Percentiles rank a stretch among this genome's conserved stretches.
phyloP scores from a whole-genome alignment of 2,329 filamentous ascomycete genomes.

The Podosphaera fusca region DNA sequence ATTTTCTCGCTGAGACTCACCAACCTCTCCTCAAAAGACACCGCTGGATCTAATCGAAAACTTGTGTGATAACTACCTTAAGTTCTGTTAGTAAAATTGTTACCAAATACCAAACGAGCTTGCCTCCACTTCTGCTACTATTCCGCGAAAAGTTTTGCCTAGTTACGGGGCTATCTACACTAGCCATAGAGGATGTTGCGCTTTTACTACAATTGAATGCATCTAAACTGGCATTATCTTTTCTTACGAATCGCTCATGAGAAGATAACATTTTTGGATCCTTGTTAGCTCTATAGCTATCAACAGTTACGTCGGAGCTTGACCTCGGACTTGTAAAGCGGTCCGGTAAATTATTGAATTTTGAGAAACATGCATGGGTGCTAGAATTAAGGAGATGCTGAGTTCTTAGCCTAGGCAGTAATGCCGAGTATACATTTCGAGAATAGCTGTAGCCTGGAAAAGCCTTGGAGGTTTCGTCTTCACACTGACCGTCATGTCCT shows the following conservation, averaged over 20 bases:
- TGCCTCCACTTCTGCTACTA: slow-evolving; percentile 11
- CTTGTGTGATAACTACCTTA: slow-evolving; percentile 13
- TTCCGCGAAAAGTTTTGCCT: slow-evolving; percentile 9
- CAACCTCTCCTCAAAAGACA: slow-evolving; percentile 12
- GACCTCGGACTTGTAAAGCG: slow-evolving; percentile 32
- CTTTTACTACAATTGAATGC: slow-evolving; percentile 25
- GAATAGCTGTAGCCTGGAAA: slow-evolving; percentile 6
- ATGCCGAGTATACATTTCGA: slow-evolving; percentile 4
- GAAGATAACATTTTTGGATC: slow-evolving; percentile 21
- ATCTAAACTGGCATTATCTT: slow-evolving; percentile 22
- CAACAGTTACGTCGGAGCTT: slow-evolving; percentile 18
- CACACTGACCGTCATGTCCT: slow-evolving; percentile 5
- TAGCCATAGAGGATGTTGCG: slow-evolving; percentile 10
- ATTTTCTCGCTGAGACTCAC: slow-evolving; percentile 7
- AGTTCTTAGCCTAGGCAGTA: slow-evolving; percentile 2
- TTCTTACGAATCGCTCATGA: slow-evolving; percentile 23
- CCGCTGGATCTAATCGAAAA: slow-evolving; percentile 12
- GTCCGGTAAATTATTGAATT: slow-evolving; percentile 22
- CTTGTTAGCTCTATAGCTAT: slow-evolving; percentile 29
- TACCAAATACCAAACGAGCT: background rate
- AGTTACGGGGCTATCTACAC: slow-evolving; percentile 3
- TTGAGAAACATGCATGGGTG: slow-evolving; percentile 2
- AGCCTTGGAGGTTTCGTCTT: slow-evolving; percentile 4
- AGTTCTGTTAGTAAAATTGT: slow-evolving; percentile 2
- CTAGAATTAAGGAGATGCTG: slow-evolving; percentile 8